These are phyloP conservation scores for Clitoria ternatea DNA, from an alignment of 306 rosid genomes.

Conservation along the genomic window DNA sequence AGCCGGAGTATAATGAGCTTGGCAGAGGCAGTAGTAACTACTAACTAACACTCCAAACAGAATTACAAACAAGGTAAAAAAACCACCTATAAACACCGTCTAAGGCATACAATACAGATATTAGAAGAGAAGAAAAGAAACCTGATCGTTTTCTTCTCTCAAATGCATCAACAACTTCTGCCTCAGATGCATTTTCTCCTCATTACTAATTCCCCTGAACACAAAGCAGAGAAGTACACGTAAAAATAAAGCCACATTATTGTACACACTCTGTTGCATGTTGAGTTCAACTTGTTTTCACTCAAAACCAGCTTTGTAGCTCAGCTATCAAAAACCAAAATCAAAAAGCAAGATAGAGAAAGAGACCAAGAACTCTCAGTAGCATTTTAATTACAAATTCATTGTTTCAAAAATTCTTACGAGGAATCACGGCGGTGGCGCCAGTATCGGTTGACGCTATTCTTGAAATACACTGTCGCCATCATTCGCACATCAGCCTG, in stretches of 20 bases:
- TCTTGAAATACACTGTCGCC: conserved; percentile 89
- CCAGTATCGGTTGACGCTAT: conserved; percentile 83
- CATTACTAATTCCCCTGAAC: conserved; percentile 80
- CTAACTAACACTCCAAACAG: not conserved
- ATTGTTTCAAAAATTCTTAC: conserved; percentile 31
- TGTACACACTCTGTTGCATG: conserved; percentile 20
- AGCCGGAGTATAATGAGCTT: conserved; percentile 2
- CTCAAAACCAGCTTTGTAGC: not conserved
- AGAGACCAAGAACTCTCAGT: not conserved
- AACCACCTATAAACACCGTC: not conserved
- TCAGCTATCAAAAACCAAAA: not conserved
- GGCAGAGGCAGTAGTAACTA: not conserved
- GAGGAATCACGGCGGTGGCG: conserved; percentile 65
- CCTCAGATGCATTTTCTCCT: conserved; percentile 77
- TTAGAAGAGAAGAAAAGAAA: not conserved
- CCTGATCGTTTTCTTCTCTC: conserved; percentile 89
- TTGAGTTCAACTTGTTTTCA: not conserved
- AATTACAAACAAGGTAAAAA: not conserved
- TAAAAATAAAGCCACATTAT: conserved; percentile 13
- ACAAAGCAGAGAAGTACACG: not conserved
- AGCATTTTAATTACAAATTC: not conserved
- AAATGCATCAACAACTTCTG: conserved; percentile 76
- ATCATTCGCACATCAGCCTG: conserved; percentile 79
- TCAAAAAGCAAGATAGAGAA: not conserved
- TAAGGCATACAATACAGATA: not conserved